phyloP scores from a whole-genome alignment of 2,329 filamentous ascomycete species.

The Pochonia chlamydosporia region DNA sequence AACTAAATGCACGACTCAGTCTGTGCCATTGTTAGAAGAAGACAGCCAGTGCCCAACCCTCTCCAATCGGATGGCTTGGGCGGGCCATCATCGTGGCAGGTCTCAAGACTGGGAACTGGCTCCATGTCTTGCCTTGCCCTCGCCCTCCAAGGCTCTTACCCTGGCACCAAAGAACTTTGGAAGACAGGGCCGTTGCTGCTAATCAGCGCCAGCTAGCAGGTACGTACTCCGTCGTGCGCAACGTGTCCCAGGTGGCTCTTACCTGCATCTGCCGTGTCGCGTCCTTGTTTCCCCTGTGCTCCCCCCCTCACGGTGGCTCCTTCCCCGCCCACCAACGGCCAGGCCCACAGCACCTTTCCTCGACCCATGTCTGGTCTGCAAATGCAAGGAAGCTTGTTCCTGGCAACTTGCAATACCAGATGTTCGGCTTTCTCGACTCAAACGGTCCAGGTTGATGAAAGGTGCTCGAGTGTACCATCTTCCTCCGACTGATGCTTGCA shows the following conservation, averaged over 20 bases:
- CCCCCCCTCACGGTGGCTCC: not conserved
- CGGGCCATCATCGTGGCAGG: no score
- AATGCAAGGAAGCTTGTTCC: constrained; percentile 9
- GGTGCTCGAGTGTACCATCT: not conserved
- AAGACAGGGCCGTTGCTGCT: no score
- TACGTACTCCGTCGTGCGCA: no score
- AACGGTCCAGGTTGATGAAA: not conserved
- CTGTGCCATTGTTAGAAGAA: no score
- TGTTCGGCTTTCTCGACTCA: not conserved
- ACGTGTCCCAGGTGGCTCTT: not conserved
- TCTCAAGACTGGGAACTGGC: no score
- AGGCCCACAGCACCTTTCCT: not conserved
- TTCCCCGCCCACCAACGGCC: not conserved
- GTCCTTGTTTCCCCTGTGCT: not conserved
- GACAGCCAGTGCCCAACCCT: no score
- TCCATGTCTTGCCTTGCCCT: no score
- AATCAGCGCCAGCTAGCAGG: no score
- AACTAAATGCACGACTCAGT: no score
- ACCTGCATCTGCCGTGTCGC: not conserved
- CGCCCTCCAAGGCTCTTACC: no score
- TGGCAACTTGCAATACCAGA: not conserved
- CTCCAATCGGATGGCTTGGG: no score
- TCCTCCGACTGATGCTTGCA: not conserved
- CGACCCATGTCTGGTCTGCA: not conserved
- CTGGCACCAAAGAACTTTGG: not conserved